Evolutionary conservation across 805 yeast species (phyloP).

Genomic region (Ogataea minuta): DNA sequence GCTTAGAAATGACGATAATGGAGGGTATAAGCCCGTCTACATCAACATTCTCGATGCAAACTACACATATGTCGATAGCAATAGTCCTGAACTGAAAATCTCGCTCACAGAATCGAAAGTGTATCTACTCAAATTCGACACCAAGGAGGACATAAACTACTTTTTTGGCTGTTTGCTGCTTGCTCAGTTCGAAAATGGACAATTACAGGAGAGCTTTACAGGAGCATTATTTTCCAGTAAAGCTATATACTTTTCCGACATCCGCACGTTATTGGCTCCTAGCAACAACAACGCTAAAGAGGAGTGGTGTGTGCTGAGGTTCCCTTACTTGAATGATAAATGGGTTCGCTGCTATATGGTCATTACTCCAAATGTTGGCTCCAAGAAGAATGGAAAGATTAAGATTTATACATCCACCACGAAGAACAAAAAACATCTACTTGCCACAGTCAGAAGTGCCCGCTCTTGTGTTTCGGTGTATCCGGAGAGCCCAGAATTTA

Average conservation of each 20-base stretch:
- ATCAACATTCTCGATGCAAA: slow-evolving; percentile 50
- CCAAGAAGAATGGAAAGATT: slow-evolving; percentile 47
- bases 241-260: slow-evolving; percentile 55
- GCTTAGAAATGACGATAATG: slow-evolving; percentile 31
- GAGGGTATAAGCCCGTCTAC: slow-evolving; percentile 48
- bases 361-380: slow-evolving; percentile 43
- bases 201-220: slow-evolving; percentile 60
- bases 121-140: slow-evolving; percentile 26
- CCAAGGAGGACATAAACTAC: slow-evolving; percentile 27
- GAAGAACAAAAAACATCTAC: slow-evolving; percentile 47
- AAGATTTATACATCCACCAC: slow-evolving; percentile 52
- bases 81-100: slow-evolving; percentile 20
- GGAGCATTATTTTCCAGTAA: slow-evolving; percentile 60
- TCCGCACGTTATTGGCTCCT: slow-evolving; percentile 54
- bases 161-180: slow-evolving; percentile 48
- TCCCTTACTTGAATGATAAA: slow-evolving; percentile 55
- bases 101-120: slow-evolving; percentile 26
- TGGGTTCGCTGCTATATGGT: slow-evolving; percentile 58
- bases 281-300: slow-evolving; percentile 44
- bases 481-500: slow-evolving; percentile 55
- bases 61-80: slow-evolving; percentile 18
- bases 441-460: slow-evolving; percentile 47
- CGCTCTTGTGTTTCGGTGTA: slow-evolving; percentile 52
- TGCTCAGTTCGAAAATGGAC: slow-evolving; percentile 55
- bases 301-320: slow-evolving; percentile 64